These are phyloP conservation scores for Leishmania tarentolae DNA, from an alignment of 208 protist species.

Conservation along the genomic window DNA sequence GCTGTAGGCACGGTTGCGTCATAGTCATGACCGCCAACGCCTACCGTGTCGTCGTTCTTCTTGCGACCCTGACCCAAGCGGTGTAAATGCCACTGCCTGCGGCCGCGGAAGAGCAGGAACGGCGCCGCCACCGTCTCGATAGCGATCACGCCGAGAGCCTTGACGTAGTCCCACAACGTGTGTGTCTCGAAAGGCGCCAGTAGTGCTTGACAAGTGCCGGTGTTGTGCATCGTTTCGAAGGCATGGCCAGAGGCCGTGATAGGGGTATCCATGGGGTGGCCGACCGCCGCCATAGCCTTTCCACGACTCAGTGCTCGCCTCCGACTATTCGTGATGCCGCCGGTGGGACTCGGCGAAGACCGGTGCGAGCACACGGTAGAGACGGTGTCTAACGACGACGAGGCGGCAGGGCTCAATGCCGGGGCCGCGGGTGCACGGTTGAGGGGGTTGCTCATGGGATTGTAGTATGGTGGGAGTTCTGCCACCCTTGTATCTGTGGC, in stretches of 20 bases:
- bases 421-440: neutral
- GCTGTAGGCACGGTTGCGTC: neutral
- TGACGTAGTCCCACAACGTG: slow-evolving; percentile 15
- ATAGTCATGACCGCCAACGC: neutral
- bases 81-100: neutral
- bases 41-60: neutral
- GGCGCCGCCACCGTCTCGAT: slow-evolving; percentile 20
- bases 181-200: slow-evolving; percentile 7
- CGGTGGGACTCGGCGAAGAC: neutral
- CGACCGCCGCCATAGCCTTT: neutral
- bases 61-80: no score
- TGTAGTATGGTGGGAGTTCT: neutral
- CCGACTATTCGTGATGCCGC: neutral
- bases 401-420: neutral
- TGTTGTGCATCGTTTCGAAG: neutral
- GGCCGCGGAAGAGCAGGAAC: slow-evolving; percentile 15
- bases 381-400: neutral
- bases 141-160: slow-evolving; percentile 1
- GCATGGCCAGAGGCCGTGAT: neutral
- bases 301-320: neutral
- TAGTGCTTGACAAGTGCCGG: neutral
- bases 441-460: neutral
- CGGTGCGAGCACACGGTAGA: neutral
- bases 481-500: neutral
- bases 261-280: no score